These are phyloP conservation scores for Daldinia bambusicola DNA, from an alignment of 495 filamentous ascomycete genomes.

Conservation along the genomic window DNA sequence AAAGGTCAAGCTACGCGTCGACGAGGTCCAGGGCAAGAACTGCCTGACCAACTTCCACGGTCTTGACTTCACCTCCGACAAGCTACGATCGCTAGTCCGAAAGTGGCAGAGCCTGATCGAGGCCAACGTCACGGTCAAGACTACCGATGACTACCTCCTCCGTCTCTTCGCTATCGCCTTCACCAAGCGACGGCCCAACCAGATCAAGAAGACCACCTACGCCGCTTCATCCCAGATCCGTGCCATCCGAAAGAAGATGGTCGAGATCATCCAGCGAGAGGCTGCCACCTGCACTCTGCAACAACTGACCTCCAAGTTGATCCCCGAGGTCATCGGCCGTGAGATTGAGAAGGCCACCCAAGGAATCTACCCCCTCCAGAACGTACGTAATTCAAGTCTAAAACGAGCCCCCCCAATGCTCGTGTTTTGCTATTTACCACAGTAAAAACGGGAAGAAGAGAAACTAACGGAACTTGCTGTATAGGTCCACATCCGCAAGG, in stretches of 20 bases:
- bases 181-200: conserved; percentile 97
- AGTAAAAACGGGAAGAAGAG: too few relatives aligned
- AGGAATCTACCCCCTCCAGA: conserved; percentile 99
- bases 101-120: conserved; percentile 99
- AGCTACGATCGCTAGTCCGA: conserved; percentile 96
- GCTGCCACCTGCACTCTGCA: conserved; percentile 90
- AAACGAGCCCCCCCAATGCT: not conserved
- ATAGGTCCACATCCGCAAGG: conserved; percentile 99
- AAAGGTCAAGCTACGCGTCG: conserved; percentile 98
- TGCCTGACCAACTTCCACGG: conserved; percentile 99
- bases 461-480: conserved; percentile 36
- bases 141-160: conserved; percentile 98
- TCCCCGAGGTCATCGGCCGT: conserved; percentile 98
- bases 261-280: conserved; percentile 97
- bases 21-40: conserved; percentile 99
- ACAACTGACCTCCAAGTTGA: conserved; percentile 96
- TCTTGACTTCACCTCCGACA: conserved; percentile 99
- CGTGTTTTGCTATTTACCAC: conserved; percentile 13
- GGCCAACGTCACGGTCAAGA: conserved; percentile 99
- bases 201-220: conserved; percentile 99
- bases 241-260: conserved; percentile 98
- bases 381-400: conserved; percentile 68
- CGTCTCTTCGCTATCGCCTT: conserved; percentile 98
- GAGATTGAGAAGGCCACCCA: conserved; percentile 99
- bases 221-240: conserved; percentile 95